These are phyloP conservation scores for Cladophialophora immunda DNA, from an alignment of 2,329 filamentous ascomycete species.

Conservation along the genomic window DNA sequence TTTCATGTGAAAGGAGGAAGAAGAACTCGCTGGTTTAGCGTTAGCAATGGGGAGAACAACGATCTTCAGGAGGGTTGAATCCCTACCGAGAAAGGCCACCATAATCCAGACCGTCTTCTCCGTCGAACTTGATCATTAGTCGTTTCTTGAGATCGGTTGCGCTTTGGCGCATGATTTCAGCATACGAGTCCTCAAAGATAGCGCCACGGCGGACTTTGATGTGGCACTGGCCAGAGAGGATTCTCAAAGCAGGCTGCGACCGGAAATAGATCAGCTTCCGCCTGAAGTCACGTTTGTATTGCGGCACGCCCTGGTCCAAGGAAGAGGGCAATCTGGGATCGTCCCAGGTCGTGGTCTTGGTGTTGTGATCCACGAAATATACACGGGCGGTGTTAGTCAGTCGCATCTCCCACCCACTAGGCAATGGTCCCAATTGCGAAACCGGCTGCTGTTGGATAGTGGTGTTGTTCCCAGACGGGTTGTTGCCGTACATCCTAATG, in stretches of 20 bases:
- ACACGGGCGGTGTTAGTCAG: slow-evolving; percentile 97
- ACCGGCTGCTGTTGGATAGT: slow-evolving; percentile 97
- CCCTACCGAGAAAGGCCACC: slow-evolving; percentile 84
- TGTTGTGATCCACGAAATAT: slow-evolving; percentile 99
- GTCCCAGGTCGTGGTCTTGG: slow-evolving; percentile 99
- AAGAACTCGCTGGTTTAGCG: slow-evolving; percentile 81
- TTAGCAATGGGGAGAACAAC: slow-evolving; percentile 23
- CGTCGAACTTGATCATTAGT: slow-evolving; percentile 99
- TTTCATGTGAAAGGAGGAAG: slow-evolving; percentile 98
- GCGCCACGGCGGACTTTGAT: slow-evolving; percentile 96
- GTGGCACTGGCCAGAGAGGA: slow-evolving; percentile 94
- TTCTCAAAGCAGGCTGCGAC: slow-evolving; percentile 94
- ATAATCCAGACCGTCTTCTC: slow-evolving; percentile 97
- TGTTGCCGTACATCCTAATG: slow-evolving; percentile 96
- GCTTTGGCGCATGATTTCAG: slow-evolving; percentile 96
- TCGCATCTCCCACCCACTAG: slow-evolving; percentile 99
- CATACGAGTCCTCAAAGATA: slow-evolving; percentile 98
- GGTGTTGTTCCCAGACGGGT: slow-evolving; percentile 70
- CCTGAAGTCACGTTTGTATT: slow-evolving; percentile 99
- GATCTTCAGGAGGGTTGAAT: background rate
- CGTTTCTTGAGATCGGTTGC: slow-evolving; percentile 97
- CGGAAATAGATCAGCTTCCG: slow-evolving; percentile 99
- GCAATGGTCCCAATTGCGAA: slow-evolving; percentile 91
- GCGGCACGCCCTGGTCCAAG: slow-evolving; percentile 95
- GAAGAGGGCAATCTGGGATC: slow-evolving; percentile 95